Evolutionary conservation across 768 basidiomycete species (phyloP).

Genomic region (Trametes villosa): DNA sequence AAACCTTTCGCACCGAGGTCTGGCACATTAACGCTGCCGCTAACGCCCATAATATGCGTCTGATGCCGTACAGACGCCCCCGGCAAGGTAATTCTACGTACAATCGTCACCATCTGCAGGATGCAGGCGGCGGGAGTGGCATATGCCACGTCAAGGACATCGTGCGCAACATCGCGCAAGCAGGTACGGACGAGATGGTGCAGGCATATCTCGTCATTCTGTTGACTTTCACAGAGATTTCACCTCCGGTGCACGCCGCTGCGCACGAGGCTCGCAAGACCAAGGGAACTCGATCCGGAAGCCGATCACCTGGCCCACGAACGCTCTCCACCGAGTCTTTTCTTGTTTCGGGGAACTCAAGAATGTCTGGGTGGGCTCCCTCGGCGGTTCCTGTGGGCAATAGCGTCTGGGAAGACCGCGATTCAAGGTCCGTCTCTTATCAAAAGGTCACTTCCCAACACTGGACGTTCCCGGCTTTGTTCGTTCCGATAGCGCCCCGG

Average conservation of each 20-base stretch:
- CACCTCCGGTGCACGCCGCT: slow-evolving; percentile 12
- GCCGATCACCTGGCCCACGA: slow-evolving; percentile 23
- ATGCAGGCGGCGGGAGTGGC: background rate
- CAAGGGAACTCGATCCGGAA: slow-evolving; percentile 26
- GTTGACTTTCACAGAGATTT: slow-evolving; percentile 13
- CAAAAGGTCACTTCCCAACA: slow-evolving; percentile 20
- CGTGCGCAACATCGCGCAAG: background rate
- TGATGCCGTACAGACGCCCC: background rate
- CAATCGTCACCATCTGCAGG: background rate
- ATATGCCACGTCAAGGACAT: background rate
- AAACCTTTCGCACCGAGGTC: background rate
- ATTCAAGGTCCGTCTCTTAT: slow-evolving; percentile 34
- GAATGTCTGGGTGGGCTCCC: slow-evolving; percentile 9
- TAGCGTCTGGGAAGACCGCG: slow-evolving; percentile 22
- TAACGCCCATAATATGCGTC: background rate
- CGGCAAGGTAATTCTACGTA: background rate
- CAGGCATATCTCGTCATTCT: slow-evolving; percentile 11
- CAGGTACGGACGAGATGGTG: background rate
- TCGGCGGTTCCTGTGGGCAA: slow-evolving; percentile 18
- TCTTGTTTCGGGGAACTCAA: slow-evolving; percentile 10
- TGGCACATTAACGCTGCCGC: background rate
- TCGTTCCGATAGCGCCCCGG: slow-evolving; percentile 25
- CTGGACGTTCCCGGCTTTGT: slow-evolving; percentile 16
- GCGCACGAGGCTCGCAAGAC: slow-evolving; percentile 21
- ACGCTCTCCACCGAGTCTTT: slow-evolving; percentile 14